Base-by-base conservation (phyloP, 116 monocot species). In the Dioscorea cayenensis region DNA sequence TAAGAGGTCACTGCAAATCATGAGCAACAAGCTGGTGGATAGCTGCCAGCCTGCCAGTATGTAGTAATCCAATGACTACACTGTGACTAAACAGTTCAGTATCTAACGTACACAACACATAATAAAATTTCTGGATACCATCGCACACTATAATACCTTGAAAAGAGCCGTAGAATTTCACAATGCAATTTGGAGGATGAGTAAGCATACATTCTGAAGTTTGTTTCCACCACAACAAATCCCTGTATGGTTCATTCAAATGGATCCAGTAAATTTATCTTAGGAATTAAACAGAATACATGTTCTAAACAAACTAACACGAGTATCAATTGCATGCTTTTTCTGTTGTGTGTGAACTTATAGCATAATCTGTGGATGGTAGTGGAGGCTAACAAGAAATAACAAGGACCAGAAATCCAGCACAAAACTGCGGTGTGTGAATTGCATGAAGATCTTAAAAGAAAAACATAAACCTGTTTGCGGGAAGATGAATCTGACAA, bases 171-270 rank as follows among this genome's bases (percentile, higher is more conserved):
- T 71, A 99, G 75, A 77, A 99, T 94, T 71, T 99, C 97, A 82
- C 86, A 89, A 49, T 93, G 93, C 64, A 99, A 80, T 72, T 89
- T 99, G 22, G 94, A 99, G 49, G 94, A 74, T 63, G 97, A 99
- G 81, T 99, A 99, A 25, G 97, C 88, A 89, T 94, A 94, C 79
- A 86, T 43, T 67, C 94, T 78, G 73, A 99, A 99, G 75, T 99
- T 99, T 71, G 97, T 99, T 77, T 99, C 97, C 16, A 99, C 86
- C 23, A 99, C 91, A 21, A 99, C 91, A 91, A 76, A 91, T 77
- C 97, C 97, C 97, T 99, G 79, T 50, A 65, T 25, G 76, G 38
- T 49, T 61, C 55, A 55, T 14, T 5, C 55, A 55, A 52, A 55
- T 55, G 17, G 17, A 55, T 55, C 55, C 55, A 16, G 16, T 55